Evolutionary conservation across 192 early-diverging fungal genomes (phyloP), one percentile per base, ranked within the genome.

Genomic region (Phycomyces blakesleeanus): DNA sequence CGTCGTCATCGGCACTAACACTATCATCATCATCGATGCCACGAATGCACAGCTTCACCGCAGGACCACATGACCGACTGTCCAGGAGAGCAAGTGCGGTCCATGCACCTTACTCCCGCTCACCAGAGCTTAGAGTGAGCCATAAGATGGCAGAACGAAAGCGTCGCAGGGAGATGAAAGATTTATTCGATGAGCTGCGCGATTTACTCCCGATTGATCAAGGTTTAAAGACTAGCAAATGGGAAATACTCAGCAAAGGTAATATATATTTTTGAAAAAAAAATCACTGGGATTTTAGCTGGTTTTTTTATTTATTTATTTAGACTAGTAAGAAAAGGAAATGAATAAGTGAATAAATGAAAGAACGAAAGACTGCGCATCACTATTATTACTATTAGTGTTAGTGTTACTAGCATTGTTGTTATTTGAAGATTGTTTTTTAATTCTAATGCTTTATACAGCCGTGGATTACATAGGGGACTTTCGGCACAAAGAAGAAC

Each of bases 191-290:
- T 75, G 86, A 89, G 49, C 76, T 94, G 18, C 80, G 89, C 47
- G 89, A 86, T 59, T 75, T 83, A 14, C 76, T 94, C 59, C 91
- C 93, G 2, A 79, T 91, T 3, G 91, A 93, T 63, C 86, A 86
- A 50, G 86, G 82, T 29, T 76, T 89, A 25, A 90, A 92, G 53
- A 81, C 91, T 27, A 91, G 89, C 76, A 94, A 94, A 67, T 93
- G 93, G 93, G 93, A 94, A 68, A 87, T 92, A 27, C 69, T 94
- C 41, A 90, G 85, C 55, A 94, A 94, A 89, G 89, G 89, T 76
- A 84, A 82, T n/a, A n/a, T n/a, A n/a, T n/a, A n/a, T n/a, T n/a
- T n/a, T n/a, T n/a, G n/a, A 50, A 10, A 57, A 40, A 50, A 18
- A 21, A 63, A 20, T 7, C 47, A 18, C n/a, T n/a, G n/a, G n/a